These are phyloP conservation scores for Akanthomyces lecanii DNA, from an alignment of 2,329 filamentous ascomycete species.

Conservation along the genomic window DNA sequence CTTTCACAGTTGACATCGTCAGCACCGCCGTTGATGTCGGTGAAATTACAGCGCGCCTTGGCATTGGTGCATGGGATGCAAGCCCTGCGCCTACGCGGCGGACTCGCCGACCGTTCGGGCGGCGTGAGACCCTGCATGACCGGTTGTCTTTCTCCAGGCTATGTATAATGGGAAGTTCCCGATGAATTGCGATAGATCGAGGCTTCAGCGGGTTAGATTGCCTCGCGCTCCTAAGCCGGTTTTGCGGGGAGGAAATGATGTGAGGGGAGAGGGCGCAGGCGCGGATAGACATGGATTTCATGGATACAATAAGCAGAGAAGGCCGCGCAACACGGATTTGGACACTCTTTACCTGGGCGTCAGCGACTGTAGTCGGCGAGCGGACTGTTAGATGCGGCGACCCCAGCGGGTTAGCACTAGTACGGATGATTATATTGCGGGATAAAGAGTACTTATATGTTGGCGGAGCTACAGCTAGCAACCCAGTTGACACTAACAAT, in stretches of 20 bases:
- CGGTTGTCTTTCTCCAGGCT: conserved; percentile 15
- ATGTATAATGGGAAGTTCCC: neutral
- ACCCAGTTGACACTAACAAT: neutral
- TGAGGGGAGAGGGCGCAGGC: neutral
- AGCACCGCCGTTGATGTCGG: conserved; percentile 19
- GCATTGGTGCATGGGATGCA: conserved; percentile 28
- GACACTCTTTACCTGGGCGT: neutral
- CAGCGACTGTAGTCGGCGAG: neutral
- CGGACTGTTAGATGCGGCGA: conserved; percentile 7
- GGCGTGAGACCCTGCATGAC: conserved; percentile 21
- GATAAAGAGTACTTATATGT: neutral
- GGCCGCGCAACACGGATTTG: neutral
- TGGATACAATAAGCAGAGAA: conserved; percentile 12
- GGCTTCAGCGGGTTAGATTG: conserved; percentile 5
- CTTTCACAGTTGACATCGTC: conserved; percentile 27
- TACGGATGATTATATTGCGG: neutral
- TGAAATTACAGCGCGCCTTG: conserved; percentile 30
- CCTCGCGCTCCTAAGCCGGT: conserved; percentile 8
- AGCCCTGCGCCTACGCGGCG: conserved; percentile 28
- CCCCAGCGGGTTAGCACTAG: conserved; percentile 8
- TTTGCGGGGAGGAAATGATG: neutral
- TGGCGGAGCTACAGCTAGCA: fast-evolving
- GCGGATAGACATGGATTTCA: neutral
- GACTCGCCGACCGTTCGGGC: conserved; percentile 22
- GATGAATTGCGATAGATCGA: conserved; percentile 14